phyloP scores from a whole-genome alignment of 2,329 filamentous ascomycete genomes.

The Aspergillus cejpii region DNA sequence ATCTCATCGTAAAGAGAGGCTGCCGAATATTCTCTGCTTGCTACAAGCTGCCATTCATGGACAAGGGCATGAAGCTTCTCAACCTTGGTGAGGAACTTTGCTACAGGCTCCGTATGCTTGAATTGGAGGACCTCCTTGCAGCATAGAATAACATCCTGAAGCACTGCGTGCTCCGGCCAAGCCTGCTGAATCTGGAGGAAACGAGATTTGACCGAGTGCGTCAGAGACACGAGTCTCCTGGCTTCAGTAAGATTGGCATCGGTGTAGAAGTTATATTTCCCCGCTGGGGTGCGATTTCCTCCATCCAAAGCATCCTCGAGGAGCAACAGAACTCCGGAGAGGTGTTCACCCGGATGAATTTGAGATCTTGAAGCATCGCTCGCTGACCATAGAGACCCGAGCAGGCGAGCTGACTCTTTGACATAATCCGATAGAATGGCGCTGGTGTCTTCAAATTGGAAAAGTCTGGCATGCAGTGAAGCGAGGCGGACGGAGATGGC shows the following conservation, averaged over 20 bases:
- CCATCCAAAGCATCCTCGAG: slow-evolving; percentile 56
- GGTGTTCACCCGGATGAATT: slow-evolving; percentile 46
- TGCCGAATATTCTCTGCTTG: slow-evolving; percentile 70
- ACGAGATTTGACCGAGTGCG: slow-evolving; percentile 61
- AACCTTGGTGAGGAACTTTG: slow-evolving; percentile 74
- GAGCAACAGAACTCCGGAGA: slow-evolving; percentile 60
- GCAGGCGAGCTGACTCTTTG: slow-evolving; percentile 29
- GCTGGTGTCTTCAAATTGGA: slow-evolving; percentile 26
- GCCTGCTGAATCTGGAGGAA: slow-evolving; percentile 62
- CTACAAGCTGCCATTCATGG: slow-evolving; percentile 92
- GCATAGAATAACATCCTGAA: slow-evolving; percentile 68
- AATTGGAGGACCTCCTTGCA: slow-evolving; percentile 71
- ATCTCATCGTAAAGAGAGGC: slow-evolving; percentile 65
- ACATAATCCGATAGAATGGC: slow-evolving; percentile 30
- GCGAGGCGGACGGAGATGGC: slow-evolving; percentile 57
- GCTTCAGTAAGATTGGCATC: slow-evolving; percentile 71
- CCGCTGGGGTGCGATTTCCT: slow-evolving; percentile 39
- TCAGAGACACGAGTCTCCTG: slow-evolving; percentile 62
- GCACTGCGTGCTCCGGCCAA: slow-evolving; percentile 69
- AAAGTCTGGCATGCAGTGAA: slow-evolving; percentile 50
- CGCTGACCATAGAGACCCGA: slow-evolving; percentile 32
- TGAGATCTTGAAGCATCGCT: slow-evolving; percentile 19
- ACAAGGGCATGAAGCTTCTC: slow-evolving; percentile 81
- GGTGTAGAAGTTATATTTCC: slow-evolving; percentile 79
- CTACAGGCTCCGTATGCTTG: slow-evolving; percentile 72